Evolutionary conservation across 805 yeast species (phyloP), one percentile per base, ranked within the genome.

Genomic region (Ogataea glucozyma): DNA sequence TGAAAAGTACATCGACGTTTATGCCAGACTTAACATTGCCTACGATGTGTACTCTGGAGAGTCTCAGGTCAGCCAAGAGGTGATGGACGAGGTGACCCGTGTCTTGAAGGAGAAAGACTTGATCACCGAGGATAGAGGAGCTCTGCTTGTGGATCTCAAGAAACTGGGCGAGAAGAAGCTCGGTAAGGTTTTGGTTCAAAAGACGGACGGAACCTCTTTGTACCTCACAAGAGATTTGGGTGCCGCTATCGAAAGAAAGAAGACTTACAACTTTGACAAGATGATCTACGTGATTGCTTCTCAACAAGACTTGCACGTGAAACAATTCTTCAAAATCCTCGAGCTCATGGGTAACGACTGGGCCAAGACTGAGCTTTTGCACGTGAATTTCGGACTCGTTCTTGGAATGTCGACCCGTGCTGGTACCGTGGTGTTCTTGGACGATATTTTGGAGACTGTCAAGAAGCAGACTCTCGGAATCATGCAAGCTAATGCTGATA

Each of bases 401-500:
- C 85, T 80, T 61, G 99, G 99, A 57, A 93, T 93, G 99, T 85
- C 96, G 20, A 93, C 99, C 46, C 83, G 99, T 73, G 87, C 83
- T 69, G 99, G 99, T 54, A 93, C 96, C 26, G 99, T 93, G 49
- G 98, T 93, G n/a, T 93, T 93, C 76, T 76, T 93, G 59, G 97
- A 93, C 67, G 85, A 80, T 60, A 93, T 93, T 56, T 74, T 93
- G 56, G 93, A 91, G 69, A 96, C 88, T 67, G 89, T 97, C 46
- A 86, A 86, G 70, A 88, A 85, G 43, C 79, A 87, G 59, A 93
- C 93, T 96, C 95, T 89, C 62, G 93, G 88, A 56, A 97, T 93
- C 43, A 93, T 93, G 98, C 81, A 84, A 70, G 82, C 82, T 70
- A 93, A 91, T 67, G 88, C 83, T 65, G 83, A 75, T 53, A 93